Base-by-base conservation (phyloP, 352 stramenopile species). In the Pythium plurisporium region DNA sequence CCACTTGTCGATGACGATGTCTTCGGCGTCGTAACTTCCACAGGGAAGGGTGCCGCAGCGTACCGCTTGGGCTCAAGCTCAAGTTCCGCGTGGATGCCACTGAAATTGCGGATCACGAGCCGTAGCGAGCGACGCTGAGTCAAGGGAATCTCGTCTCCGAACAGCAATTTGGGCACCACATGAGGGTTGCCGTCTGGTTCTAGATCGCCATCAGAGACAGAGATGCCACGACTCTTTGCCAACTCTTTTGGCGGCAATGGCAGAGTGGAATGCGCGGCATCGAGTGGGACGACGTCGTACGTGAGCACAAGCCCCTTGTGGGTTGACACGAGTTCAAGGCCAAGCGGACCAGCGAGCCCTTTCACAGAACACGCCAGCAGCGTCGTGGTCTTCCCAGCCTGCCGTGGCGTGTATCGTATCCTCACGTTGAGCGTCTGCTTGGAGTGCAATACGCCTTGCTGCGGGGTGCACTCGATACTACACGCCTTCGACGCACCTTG, bases 231-330 rank as follows among this genome's bases (percentile, higher is more conserved):
- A 27, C 76, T 56, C 9, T 66, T 15, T 0, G 76, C 76, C 10
- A 82, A 62, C 31, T 80, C 65, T 20, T 69, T 74, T 1, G 76
- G 76, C 6, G 48, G 17, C 29, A 69, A 67, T 11, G 71, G 73
- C 4, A 80, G 17, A 9, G 11, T 19, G 22, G 20, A 1, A 1
- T 29, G 42, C 17, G 36, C 42, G 20, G 4, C 15, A 10, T 45
- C 55, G 0, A 43, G 34, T 23, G 85, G 42, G 6, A 52, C 58
- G 33, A 52, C 62, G 33, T 89, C 79, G 50, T 94, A 94, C n/a
- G 79, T 78, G 9, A 94, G 64, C 45, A 91, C 74, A 26, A 94
- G 72, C 7, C 83, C 83, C 33, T 89, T 88, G 58, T 94, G 83
- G 27, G 70, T 80, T 17, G 81, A 82, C 6, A 41, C 62, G 33